These are phyloP conservation scores for Curvularia hawaiiensis DNA, from an alignment of 2,329 filamentous ascomycete species.

Conservation along the genomic window DNA sequence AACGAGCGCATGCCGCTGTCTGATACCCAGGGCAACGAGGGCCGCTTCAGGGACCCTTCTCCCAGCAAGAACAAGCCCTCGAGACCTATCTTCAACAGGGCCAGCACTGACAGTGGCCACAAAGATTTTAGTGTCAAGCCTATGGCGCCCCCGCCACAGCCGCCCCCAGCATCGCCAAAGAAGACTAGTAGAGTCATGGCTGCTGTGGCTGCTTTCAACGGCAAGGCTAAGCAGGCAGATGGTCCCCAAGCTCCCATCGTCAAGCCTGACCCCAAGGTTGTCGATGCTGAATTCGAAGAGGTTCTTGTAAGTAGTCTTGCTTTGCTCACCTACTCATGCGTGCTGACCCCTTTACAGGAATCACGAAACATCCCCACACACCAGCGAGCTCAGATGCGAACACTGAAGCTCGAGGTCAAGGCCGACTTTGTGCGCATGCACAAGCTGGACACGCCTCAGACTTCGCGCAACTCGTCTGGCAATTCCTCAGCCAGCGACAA, in stretches of 20 bases:
- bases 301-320: constrained; percentile 59
- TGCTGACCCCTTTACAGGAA: constrained; percentile 65
- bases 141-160: constrained; percentile 21
- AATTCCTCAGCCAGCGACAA: constrained; percentile 46
- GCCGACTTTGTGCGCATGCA: constrained; percentile 94
- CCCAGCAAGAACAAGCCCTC: constrained; percentile 25
- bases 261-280: constrained; percentile 58
- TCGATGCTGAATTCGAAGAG: constrained; percentile 67
- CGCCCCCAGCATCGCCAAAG: constrained; percentile 36
- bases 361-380: constrained; percentile 92
- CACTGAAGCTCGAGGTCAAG: constrained; percentile 86
- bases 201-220: constrained; percentile 66
- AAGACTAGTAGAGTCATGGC: constrained; percentile 63
- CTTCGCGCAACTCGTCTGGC: constrained; percentile 54
- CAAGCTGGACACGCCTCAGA: constrained; percentile 64
- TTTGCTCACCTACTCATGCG: neutral
- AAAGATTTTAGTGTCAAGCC: constrained; percentile 24
- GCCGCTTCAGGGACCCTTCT: constrained; percentile 30
- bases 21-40: constrained; percentile 43
- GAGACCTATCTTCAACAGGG: constrained; percentile 31
- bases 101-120: constrained; percentile 37
- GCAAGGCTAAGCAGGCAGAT: constrained; percentile 54
- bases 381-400: constrained; percentile 93
- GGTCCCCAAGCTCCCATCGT: constrained; percentile 31
- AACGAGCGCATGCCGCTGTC: constrained; percentile 41